Base-by-base conservation (phyloP, 768 basidiomycete species). In the Mycena floridula region DNA sequence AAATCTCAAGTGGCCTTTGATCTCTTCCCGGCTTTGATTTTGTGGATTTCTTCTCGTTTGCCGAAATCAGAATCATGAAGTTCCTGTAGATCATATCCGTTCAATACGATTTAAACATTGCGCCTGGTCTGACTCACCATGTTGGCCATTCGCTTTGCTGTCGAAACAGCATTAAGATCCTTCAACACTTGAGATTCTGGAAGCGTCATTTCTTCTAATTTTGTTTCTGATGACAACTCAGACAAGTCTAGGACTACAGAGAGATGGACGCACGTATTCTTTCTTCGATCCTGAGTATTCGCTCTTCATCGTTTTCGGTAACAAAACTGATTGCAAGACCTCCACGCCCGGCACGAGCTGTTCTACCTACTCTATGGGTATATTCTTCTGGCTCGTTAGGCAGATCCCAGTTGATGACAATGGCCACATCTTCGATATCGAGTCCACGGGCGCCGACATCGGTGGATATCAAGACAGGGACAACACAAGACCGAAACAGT, bases 341-440 rank as follows among this genome's bases (percentile, higher is more conserved):
- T 3, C 85, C 88, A 55, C 80, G 75, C 5, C 96, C 96, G 9
- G 85, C 88, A 54, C 93, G 82, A 24, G 93, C 93, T 20, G 93
- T 97, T 57, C 93, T 67, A 36, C 93, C 93, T 1, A 99, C 96
- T 18, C 96, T 79, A 67, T 99, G 96, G 2, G 91, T 88, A 58
- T 99, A 99, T 60, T 95, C 94, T 61, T 95, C 95, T 5, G 90
- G 75, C 58, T 85, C 82, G 11, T 75, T 72, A 12, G 96, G 96
- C 50, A 97, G 69, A 62, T 99, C 95, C 93, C 94, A 99, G 52
- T 99, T 98, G 46, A 99, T 73, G 16, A 99, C 91, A 70, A 97
- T 81, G 9, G 89, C 92, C 9, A 99, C 94, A 53, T 94, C 90
- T 49, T 91, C 91, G 45, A 98, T 95, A 65, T 98, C 96, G 47